Evolutionary conservation across 805 yeast species (phyloP), one percentile per base, ranked within the genome.

Genomic region (Vanderwaltozyma tropicalis): DNA sequence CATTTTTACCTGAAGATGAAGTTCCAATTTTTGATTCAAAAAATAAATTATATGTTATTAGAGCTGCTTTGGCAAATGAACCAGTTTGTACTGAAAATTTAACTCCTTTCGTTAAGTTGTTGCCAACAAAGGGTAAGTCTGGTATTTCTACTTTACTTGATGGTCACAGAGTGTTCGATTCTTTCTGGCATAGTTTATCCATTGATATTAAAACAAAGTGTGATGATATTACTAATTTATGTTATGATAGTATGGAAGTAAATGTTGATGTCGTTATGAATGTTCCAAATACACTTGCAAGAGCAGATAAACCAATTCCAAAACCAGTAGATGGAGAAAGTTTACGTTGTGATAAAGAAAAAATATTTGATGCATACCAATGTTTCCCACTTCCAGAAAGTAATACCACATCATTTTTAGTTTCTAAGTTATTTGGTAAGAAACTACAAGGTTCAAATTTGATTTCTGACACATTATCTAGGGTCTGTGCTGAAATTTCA

Each of bases 1-100:
- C 74, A 7, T 54, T 57, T 38, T 49, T 43, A 13, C 56, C 59
- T 10, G 40, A 39, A 9, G 44, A 41, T 37, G 28, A 27, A 5
- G 40, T 58, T 7, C 58, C 66, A 1, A 18, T 61, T 4, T 49
- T 62, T 30, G 42, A 55, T 35, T n/a, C 29, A 13, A 34, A 41
- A 2, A 70, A 72, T 39, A 54, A 66, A 4, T 53, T 78, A 19
- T 82, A 67, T 49, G 60, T 80, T 16, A 55, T 88, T 44, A 69
- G 94, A 43, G 95, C 96, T 6, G 83, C 96, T 0, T 70, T 92
- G 35, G 96, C 98, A 1, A 75, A 89, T 43, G 98, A 92, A 55
- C 95, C 96, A 0, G 78, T 92, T 14, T 92, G 98, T 61, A 92
- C 98, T 0, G 98, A 92, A 58, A 92, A 92, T 61, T 68, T 92